Conservation (phyloP, 2,329 filamentous ascomycete species). For the Fusarium duplospermum region DNA sequence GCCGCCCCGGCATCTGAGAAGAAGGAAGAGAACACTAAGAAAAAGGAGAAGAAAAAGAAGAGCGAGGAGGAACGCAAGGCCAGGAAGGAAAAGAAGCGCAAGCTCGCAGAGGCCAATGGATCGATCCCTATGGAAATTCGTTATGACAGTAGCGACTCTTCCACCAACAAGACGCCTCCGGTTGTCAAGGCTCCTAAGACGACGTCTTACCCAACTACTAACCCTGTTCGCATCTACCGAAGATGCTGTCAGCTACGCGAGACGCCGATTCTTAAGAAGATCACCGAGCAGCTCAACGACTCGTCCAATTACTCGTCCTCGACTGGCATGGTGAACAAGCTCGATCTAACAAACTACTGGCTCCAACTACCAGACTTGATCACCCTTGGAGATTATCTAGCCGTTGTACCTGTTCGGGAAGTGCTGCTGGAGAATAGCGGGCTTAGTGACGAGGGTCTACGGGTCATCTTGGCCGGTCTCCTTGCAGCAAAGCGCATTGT, state of each 20-base stretch:
- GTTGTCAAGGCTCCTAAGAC: slow-evolving; percentile 41
- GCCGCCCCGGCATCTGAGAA: slow-evolving; percentile 36
- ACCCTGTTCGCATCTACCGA: slow-evolving; percentile 91
- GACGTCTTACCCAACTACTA: slow-evolving; percentile 76
- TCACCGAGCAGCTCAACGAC: slow-evolving; percentile 87
- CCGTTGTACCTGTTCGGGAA: slow-evolving; percentile 90
- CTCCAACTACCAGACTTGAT: slow-evolving; percentile 85
- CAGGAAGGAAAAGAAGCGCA: slow-evolving; percentile 87
- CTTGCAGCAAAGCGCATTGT: slow-evolving; percentile 80
- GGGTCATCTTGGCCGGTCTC: slow-evolving; percentile 87
- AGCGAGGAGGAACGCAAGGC: slow-evolving; percentile 94
- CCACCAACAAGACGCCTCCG: slow-evolving; percentile 44
- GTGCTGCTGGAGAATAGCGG: slow-evolving; percentile 89
- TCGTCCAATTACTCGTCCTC: slow-evolving; percentile 73
- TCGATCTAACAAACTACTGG: slow-evolving; percentile 87
- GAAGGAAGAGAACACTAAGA: slow-evolving; percentile 67
- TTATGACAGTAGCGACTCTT: slow-evolving; percentile 75
- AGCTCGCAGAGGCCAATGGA: slow-evolving; percentile 88
- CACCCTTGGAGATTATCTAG: slow-evolving; percentile 92
- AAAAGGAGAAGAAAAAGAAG: slow-evolving; percentile 96
- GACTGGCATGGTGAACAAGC: slow-evolving; percentile 81
- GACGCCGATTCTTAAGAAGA: slow-evolving; percentile 89
- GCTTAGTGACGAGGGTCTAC: slow-evolving; percentile 85
- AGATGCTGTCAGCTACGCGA: slow-evolving; percentile 94
- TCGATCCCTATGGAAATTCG: slow-evolving; percentile 86